A percentile compares a stretch with the other conserved stretches of the same genome.
These are phyloP conservation scores for Pythium plurisporium DNA, from an alignment of 352 stramenopile species.

Conservation along the genomic window DNA sequence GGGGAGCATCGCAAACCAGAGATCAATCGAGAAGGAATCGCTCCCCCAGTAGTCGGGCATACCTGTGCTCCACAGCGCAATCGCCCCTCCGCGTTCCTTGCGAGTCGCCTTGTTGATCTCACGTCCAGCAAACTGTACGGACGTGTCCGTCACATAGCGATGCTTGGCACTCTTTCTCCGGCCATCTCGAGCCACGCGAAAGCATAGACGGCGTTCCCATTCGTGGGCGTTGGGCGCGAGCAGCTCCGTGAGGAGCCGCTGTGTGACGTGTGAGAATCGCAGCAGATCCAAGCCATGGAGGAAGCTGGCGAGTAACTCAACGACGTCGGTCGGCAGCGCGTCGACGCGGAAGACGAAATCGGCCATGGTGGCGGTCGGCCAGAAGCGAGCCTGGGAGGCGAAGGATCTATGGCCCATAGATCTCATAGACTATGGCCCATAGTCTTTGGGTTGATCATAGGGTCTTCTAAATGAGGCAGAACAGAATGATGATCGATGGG, in stretches of 20 bases:
- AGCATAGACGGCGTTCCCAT: not conserved
- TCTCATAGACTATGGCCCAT: too few relatives aligned
- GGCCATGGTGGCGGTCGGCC: too few relatives aligned
- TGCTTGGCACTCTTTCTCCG: not conserved
- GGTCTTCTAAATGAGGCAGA: too few relatives aligned
- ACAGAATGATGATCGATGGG: too few relatives aligned
- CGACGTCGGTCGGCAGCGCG: slow-evolving; percentile 22
- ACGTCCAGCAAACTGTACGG: slow-evolving; percentile 1
- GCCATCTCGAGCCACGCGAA: not conserved
- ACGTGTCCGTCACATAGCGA: not conserved
- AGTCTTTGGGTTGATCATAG: too few relatives aligned
- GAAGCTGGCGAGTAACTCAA: slow-evolving; percentile 17
- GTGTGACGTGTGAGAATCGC: slow-evolving; percentile 24
- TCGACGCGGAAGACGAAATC: too few relatives aligned
- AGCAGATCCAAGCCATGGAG: slow-evolving; percentile 28
- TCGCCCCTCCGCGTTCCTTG: not conserved
- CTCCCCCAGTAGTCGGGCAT: not conserved
- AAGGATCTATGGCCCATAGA: too few relatives aligned
- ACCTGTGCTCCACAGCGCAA: not conserved
- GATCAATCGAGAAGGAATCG: not conserved
- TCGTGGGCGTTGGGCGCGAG: not conserved
- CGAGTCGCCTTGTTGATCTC: not conserved
- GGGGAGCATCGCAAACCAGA: not conserved
- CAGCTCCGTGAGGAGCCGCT: not conserved
- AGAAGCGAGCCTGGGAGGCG: too few relatives aligned